Evolutionary conservation across 2,329 filamentous ascomycete species (phyloP).

Genomic region (Chaetomium strumarium): DNA sequence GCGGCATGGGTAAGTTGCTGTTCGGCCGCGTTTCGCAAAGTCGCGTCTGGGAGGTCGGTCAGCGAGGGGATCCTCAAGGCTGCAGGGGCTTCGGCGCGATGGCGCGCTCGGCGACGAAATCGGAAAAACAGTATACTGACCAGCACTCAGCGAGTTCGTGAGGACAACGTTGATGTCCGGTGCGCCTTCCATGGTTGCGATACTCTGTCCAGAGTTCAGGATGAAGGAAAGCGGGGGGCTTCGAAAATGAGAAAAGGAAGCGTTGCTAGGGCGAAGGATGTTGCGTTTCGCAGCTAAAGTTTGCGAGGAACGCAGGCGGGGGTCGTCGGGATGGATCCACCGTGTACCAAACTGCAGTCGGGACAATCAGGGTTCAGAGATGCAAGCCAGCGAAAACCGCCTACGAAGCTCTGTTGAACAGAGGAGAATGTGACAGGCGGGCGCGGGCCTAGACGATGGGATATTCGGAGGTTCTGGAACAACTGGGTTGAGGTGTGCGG

Average conservation of each 20-base stretch:
- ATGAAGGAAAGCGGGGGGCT: conserved; percentile 25
- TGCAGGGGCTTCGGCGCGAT: conserved; percentile 17
- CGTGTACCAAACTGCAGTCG: conserved; percentile 8
- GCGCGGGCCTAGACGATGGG: neutral
- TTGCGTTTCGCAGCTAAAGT: conserved; percentile 25
- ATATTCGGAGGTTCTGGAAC: conserved; percentile 5
- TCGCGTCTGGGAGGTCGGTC: conserved; percentile 63
- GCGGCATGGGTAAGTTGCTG: conserved; percentile 89
- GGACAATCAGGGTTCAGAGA: conserved; percentile 11
- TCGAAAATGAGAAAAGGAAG: conserved; percentile 18
- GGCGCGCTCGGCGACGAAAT: conserved; percentile 15
- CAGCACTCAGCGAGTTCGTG: conserved; percentile 90
- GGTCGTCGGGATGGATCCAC: conserved; percentile 24
- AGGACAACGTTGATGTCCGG: conserved; percentile 98
- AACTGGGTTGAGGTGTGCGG: conserved; percentile 15
- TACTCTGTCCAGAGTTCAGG: conserved; percentile 17
- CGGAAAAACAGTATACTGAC: conserved; percentile 48
- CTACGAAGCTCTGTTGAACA: neutral
- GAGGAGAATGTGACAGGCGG: neutral
- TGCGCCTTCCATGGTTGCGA: conserved; percentile 52
- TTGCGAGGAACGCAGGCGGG: conserved; percentile 26
- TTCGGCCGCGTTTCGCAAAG: conserved; percentile 84
- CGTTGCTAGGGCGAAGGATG: conserved; percentile 25
- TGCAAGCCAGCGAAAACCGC: conserved; percentile 9
- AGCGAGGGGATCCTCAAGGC: conserved; percentile 22